Conservation (phyloP, 352 stramenopile species). For the Pythium chondricola region DNA sequence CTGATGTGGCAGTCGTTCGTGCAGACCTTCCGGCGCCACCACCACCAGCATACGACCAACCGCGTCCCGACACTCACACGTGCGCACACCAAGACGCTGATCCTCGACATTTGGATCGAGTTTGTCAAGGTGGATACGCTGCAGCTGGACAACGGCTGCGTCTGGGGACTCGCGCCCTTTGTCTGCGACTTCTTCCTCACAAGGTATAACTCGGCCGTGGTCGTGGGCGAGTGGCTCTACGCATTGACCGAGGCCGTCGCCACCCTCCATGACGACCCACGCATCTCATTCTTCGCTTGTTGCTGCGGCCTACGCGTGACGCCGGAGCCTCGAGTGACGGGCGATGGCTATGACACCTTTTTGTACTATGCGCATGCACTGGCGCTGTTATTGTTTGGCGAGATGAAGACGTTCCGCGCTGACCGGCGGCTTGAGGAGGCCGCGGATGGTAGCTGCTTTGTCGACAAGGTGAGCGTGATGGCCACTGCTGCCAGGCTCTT, state of each 20-base stretch:
- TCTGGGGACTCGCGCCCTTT: conserved; percentile 54
- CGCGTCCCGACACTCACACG: conserved; percentile 12
- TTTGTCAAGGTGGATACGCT: conserved; percentile 64
- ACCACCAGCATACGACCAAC: background rate
- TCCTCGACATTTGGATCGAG: conserved; percentile 70
- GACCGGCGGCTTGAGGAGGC: conserved; percentile 54
- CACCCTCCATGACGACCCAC: conserved; percentile 35
- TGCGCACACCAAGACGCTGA: conserved; percentile 35
- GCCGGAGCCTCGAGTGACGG: background rate
- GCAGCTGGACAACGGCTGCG: conserved; percentile 42
- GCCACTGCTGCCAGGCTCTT: conserved; percentile 36
- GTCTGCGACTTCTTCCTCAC: conserved; percentile 66
- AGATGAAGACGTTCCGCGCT: conserved; percentile 63
- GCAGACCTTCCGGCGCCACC: conserved; percentile 14
- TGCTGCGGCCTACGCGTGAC: conserved; percentile 27
- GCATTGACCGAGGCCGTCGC: conserved; percentile 41
- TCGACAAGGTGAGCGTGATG: conserved; percentile 26
- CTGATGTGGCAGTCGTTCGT: conserved; percentile 19
- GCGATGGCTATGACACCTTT: conserved; percentile 50
- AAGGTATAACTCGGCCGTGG: conserved; percentile 38
- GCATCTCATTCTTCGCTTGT: conserved; percentile 55
- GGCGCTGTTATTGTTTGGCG: conserved; percentile 52
- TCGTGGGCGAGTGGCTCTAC: conserved; percentile 48
- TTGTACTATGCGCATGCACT: conserved; percentile 67
- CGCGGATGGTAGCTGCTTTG: conserved; percentile 37